Percentiles rank a stretch among this genome's conserved stretches.
These are phyloP conservation scores for Stagonosporopsis vannaccii DNA, from an alignment of 2,329 filamentous ascomycete species.

Conservation along the genomic window DNA sequence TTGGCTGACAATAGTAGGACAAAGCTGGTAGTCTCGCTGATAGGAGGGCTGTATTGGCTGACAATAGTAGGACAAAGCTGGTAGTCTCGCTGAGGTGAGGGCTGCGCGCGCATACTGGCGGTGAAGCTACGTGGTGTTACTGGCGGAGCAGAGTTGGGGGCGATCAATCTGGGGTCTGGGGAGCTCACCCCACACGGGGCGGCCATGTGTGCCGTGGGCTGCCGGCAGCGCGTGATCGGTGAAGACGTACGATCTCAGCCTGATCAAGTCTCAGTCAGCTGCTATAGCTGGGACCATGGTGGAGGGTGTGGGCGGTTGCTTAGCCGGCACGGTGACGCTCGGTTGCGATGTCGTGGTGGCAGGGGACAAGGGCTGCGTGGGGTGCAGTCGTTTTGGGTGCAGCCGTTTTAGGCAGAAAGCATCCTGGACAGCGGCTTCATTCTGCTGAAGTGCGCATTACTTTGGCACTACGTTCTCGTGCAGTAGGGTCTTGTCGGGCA, in stretches of 20 bases:
- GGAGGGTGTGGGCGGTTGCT: conserved; percentile 6
- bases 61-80: too few relatives aligned
- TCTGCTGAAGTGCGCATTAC: conserved; percentile 33
- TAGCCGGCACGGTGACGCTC: conserved; percentile 6
- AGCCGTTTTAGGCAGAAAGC: conserved; percentile 12
- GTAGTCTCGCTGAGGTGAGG: conserved; percentile 30
- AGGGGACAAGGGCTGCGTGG: background rate
- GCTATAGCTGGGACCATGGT: background rate
- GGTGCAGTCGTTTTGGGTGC: conserved; percentile 1
- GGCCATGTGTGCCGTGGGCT: conserved; percentile 21
- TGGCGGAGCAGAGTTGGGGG: conserved; percentile 18
- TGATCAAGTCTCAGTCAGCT: conserved; percentile 23
- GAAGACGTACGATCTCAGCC: conserved; percentile 25
- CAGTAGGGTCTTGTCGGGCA: conserved; percentile 25
- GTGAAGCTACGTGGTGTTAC: conserved; percentile 10
- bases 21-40: too few relatives aligned
- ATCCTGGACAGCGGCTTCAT: conserved; percentile 19
- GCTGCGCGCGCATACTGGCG: conserved; percentile 15
- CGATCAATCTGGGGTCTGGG: conserved; percentile 27
- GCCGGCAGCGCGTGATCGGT: conserved; percentile 27
- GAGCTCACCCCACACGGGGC: conserved; percentile 27
- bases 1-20: too few relatives aligned
- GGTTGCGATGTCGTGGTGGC: background rate
- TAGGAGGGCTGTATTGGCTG: too few relatives aligned
- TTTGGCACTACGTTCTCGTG: conserved; percentile 34